Percentiles rank a stretch among this genome's conserved stretches.
Conservation (phyloP, 2,329 filamentous ascomycete genomes). For the Fusarium sp. region DNA sequence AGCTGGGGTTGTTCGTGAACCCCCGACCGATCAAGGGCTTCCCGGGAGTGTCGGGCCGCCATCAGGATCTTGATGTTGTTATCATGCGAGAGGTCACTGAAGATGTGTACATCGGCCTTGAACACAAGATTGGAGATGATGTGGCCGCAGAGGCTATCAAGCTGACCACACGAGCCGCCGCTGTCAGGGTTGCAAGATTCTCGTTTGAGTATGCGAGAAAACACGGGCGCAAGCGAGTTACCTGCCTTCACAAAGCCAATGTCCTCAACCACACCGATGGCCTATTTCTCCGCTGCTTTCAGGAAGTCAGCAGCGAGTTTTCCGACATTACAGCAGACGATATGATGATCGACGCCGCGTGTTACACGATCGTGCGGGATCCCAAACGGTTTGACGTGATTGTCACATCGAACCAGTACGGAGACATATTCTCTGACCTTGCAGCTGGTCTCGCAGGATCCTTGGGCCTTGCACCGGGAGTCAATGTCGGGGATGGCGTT, state of each 20-base stretch:
- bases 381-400: conserved; percentile 16
- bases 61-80: conserved; percentile 9
- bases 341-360: conserved; percentile 19
- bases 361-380: conserved; percentile 16
- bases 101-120: conserved; percentile 13
- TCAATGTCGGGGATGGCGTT: conserved; percentile 13
- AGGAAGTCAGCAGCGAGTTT: conserved; percentile 13
- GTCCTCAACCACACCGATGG: conserved; percentile 23
- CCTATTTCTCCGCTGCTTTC: conserved; percentile 19
- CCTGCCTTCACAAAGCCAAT: conserved; percentile 28
- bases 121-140: conserved; percentile 17
- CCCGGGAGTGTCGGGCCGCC: conserved; percentile 6
- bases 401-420: conserved; percentile 18
- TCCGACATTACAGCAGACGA: conserved; percentile 10
- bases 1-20: conserved; percentile 17
- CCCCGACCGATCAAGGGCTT: conserved; percentile 15
- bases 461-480: conserved; percentile 8
- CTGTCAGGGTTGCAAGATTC: conserved; percentile 5
- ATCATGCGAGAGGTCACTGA: conserved; percentile 25
- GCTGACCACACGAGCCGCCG: conserved; percentile 16
- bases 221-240: conserved; percentile 9
- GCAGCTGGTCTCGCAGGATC: conserved; percentile 15
- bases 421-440: conserved; percentile 24
- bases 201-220: conserved; percentile 14
- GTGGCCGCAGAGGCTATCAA: conserved; percentile 14